A percentile compares a stretch with the other conserved stretches of the same genome.
phyloP scores from a whole-genome alignment of 495 filamentous ascomycete species.

The Neurospora africana region DNA sequence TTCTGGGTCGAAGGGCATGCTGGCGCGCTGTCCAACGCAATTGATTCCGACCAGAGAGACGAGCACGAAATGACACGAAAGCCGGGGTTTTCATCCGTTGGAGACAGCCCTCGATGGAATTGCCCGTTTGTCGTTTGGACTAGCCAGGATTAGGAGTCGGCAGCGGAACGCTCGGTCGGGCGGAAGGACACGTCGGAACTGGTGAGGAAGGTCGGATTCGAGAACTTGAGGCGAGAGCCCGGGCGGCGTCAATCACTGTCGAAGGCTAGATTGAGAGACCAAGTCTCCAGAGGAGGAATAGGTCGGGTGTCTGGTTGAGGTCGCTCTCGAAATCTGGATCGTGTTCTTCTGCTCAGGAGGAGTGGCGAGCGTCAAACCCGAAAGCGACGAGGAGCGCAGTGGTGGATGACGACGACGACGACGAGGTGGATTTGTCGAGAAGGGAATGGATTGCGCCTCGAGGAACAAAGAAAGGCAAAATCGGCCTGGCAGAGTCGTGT shows the following conservation, averaged over 20 bases:
- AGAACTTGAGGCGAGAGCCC: background rate
- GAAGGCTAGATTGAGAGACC: background rate
- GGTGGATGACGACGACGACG: slow-evolving; percentile 6
- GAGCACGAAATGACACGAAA: slow-evolving; percentile 10
- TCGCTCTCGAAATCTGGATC: background rate
- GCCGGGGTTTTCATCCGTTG: slow-evolving; percentile 20
- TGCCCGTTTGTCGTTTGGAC: background rate
- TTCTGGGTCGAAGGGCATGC: slow-evolving; percentile 47
- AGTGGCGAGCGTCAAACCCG: slow-evolving; percentile 13
- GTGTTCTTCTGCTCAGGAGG: background rate
- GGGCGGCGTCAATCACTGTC: background rate
- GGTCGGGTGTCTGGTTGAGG: background rate
- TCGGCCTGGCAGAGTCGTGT: slow-evolving; percentile 8
- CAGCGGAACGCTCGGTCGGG: slow-evolving; percentile 2
- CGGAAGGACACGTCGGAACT: slow-evolving; percentile 9
- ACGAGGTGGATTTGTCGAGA: background rate
- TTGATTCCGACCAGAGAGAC: slow-evolving; percentile 10
- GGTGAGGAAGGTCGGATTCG: background rate
- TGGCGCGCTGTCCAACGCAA: slow-evolving; percentile 37
- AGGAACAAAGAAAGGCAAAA: slow-evolving; percentile 21
- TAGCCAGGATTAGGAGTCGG: background rate
- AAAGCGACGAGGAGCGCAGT: slow-evolving; percentile 17
- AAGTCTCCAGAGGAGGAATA: background rate
- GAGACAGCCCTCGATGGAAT: background rate
- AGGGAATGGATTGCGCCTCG: slow-evolving; percentile 17